Percentiles rank a stretch among this genome's conserved stretches.
phyloP scores from a whole-genome alignment of 2,329 filamentous ascomycete genomes.

The Colletotrichum falcatum region DNA sequence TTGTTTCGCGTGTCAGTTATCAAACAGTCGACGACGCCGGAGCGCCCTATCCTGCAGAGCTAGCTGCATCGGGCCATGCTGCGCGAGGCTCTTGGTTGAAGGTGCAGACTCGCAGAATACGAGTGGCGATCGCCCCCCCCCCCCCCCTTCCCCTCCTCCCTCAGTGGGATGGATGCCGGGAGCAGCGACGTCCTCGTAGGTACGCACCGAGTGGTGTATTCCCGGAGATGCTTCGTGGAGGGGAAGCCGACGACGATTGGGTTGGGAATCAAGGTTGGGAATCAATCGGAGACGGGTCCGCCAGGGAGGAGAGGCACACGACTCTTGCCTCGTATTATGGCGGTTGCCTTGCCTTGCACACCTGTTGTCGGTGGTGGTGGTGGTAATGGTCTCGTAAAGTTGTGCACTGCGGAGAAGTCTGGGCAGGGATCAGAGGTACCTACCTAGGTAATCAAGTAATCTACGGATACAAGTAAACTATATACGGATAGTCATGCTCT shows the following conservation, averaged over 20 bases:
- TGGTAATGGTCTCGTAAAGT: conserved; percentile 34
- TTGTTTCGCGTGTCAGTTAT: conserved; percentile 12
- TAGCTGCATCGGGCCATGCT: conserved; percentile 32
- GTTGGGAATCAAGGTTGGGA: conserved; percentile 6
- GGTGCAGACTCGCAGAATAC: conserved; percentile 36
- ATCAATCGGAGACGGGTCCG: conserved; percentile 20
- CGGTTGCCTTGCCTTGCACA: too few species aligned
- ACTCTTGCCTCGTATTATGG: conserved; percentile 15
- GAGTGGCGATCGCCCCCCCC: conserved; percentile 32
- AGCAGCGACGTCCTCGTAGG: conserved; percentile 14
- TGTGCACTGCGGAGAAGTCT: conserved; percentile 11
- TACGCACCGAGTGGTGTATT: conserved; percentile 17
- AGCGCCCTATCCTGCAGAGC: conserved; percentile 26
- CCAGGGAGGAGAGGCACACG: conserved; percentile 2
- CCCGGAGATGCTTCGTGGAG: neutral
- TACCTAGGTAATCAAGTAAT: neutral
- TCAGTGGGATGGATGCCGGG: conserved; percentile 30
- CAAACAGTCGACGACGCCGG: conserved; percentile 23
- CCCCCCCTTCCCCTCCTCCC: neutral
- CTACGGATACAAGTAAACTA: too few species aligned
- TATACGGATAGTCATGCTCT: too few species aligned
- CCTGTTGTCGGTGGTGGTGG: conserved; percentile 1
- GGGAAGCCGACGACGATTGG: conserved; percentile 14
- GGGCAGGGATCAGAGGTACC: neutral
- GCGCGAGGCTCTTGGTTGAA: conserved; percentile 18